Conservation (phyloP, 2,329 filamentous ascomycete species). For the Diplodia scrobiculata region DNA sequence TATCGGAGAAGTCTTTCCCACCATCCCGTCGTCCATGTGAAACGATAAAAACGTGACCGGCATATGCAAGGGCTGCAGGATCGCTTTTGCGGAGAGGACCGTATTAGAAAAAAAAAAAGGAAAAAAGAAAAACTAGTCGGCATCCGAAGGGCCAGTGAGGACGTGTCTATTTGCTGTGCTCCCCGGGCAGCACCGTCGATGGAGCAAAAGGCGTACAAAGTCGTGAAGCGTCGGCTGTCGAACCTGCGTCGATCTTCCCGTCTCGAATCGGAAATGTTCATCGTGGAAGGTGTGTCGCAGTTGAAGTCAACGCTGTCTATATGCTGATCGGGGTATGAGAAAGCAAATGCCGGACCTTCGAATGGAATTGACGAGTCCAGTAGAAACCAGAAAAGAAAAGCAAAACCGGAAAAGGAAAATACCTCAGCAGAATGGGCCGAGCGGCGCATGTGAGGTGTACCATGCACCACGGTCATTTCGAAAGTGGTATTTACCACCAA, state of each 20-base stretch:
- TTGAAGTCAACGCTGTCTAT: constrained; percentile 56
- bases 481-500: constrained; percentile 62
- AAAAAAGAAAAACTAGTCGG: constrained; percentile 36
- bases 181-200: constrained; percentile 46
- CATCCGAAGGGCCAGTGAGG: constrained; percentile 43
- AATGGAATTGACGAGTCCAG: constrained; percentile 34
- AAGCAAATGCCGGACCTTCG: constrained; percentile 46
- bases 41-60: constrained; percentile 29
- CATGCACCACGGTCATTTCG: constrained; percentile 33
- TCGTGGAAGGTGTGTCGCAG: constrained; percentile 46
- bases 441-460: constrained; percentile 17
- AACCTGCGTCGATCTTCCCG: constrained; percentile 36
- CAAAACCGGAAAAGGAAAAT: constrained; percentile 39
- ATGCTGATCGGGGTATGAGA: constrained; percentile 53
- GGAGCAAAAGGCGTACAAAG: constrained; percentile 45
- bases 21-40: constrained; percentile 28
- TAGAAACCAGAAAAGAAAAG: constrained; percentile 39
- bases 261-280: constrained; percentile 37
- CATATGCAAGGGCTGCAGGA: constrained; percentile 36
- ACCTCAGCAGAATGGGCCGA: constrained; percentile 4
- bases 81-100: constrained; percentile 43
- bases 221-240: constrained; percentile 44
- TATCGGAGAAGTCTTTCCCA: constrained; percentile 22
- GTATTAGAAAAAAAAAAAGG: constrained; percentile 37
- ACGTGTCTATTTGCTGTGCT: constrained; percentile 42